Evolutionary conservation across 1,139 yeast species (phyloP), one percentile per base, ranked within the genome.

Genomic region (Nakaseomyces kungkrabaensis): DNA sequence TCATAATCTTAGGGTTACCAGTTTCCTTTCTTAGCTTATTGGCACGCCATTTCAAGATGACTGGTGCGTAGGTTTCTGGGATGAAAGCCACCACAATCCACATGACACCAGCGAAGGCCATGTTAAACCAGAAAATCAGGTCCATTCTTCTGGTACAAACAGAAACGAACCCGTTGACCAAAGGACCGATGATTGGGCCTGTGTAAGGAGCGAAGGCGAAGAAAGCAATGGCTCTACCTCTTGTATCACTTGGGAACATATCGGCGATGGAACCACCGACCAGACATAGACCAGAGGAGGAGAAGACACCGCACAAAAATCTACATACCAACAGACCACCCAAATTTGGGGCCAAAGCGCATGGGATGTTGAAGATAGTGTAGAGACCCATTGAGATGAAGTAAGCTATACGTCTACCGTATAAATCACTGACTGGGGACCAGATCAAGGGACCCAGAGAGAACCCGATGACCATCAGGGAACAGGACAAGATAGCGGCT

Each of bases 261-360:
- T 89, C 97, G 48, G 94, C 94, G 55, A 89, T 78, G 43, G 95
- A 83, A 47, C 95, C 96, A 64, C 95, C 96, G 49, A 88, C 96
- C 50, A 86, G 75, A 47, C 92, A 82, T 49, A 89, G 74, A 32
- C 94, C 96, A 11, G 95, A 85, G 43, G 92, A 76, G 1, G 95
- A 74, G 68, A 83, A 87, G 33, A 88, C 90, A 58, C 97, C 97
- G 65, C 92, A 84, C 34, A 89, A 70, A 68, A 89, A 88, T 52
- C 97, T 76, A 65, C 90, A 84, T 24, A 78, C 90, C 55, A 89
- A 71, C 24, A 88, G 73, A 8, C 90, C 82, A 44, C 89, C 94
- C 55, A 88, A 84, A 64, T 86, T 88, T 45, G 85, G 86, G 37
- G 95, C 82, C 43, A 88, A 69, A 1, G 96, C 97, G 66, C 95